phyloP scores from a whole-genome alignment of 2,329 filamentous ascomycete genomes.

The Cephalotrichum gorgonifer region DNA sequence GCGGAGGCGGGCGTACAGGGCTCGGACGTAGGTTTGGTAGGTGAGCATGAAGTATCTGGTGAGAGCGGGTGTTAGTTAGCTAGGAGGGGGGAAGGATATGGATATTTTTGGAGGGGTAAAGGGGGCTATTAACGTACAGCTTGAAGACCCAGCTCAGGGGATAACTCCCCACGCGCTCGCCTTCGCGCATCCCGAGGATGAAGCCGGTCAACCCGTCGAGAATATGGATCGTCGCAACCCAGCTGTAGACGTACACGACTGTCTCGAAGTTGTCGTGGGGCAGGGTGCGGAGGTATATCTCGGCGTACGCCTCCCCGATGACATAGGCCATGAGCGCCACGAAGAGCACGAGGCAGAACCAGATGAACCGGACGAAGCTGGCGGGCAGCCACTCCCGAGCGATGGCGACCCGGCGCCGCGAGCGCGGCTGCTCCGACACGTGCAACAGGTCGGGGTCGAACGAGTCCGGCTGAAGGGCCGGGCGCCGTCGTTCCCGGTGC shows the following conservation, averaged over 20 bases:
- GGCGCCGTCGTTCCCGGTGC: conserved; percentile 30
- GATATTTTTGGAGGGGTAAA: neutral
- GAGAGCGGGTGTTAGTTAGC: conserved; percentile 7
- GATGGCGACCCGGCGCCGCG: conserved; percentile 22
- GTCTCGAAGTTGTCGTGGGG: conserved; percentile 58
- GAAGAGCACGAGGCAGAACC: conserved; percentile 56
- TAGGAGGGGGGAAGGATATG: neutral
- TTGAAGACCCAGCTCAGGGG: conserved; percentile 64
- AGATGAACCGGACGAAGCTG: conserved; percentile 58
- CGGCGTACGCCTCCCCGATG: conserved; percentile 58
- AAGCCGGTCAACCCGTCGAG: conserved; percentile 55
- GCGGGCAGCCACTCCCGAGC: conserved; percentile 49
- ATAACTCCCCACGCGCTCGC: conserved; percentile 58
- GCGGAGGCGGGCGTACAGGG: conserved; percentile 56
- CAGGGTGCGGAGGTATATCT: conserved; percentile 56
- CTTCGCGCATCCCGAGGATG: conserved; percentile 56
- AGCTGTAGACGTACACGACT: conserved; percentile 60
- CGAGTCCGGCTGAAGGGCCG: conserved; percentile 7
- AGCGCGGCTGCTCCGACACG: conserved; percentile 9
- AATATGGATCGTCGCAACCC: conserved; percentile 56
- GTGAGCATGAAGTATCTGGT: conserved; percentile 58
- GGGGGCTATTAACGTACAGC: conserved; percentile 42
- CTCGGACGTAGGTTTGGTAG: conserved; percentile 62
- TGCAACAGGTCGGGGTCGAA: conserved; percentile 9
- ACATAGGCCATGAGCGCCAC: conserved; percentile 56